phyloP scores from a whole-genome alignment of 1,139 yeast species.

The Hansenula lynferdii region DNA sequence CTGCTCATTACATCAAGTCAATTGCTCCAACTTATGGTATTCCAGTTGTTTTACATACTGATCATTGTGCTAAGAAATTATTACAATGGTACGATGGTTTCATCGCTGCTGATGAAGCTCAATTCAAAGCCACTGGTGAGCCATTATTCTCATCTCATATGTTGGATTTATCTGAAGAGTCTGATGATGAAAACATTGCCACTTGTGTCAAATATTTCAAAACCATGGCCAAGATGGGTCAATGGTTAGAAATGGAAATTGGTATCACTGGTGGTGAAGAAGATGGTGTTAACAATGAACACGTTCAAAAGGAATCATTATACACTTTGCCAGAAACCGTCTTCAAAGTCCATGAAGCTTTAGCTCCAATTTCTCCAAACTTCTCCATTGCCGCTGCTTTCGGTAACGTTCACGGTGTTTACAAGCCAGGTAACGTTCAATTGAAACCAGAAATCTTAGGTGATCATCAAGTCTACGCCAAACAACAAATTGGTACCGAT shows the following conservation, averaged over 20 bases:
- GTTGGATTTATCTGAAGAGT: conserved; percentile 97
- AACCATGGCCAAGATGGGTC: conserved; percentile 91
- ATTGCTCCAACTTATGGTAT: conserved; percentile 95
- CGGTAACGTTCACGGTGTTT: conserved; percentile 99
- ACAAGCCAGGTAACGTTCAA: conserved; percentile 98
- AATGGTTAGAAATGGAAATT: conserved; percentile 99
- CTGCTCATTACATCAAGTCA: conserved; percentile 96
- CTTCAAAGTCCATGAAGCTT: conserved; percentile 83
- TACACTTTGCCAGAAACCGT: conserved; percentile 98
- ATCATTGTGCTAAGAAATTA: conserved; percentile 98
- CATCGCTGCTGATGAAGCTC: conserved; percentile 96
- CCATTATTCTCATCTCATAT: conserved; percentile 98
- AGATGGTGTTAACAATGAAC: conserved; percentile 99
- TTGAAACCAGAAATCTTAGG: conserved; percentile 92
- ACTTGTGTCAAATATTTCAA: conserved; percentile 93
- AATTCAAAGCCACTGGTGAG: conserved; percentile 83
- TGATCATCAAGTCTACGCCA: conserved; percentile 88
- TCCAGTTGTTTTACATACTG: conserved; percentile 97
- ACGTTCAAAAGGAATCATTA: conserved; percentile 78
- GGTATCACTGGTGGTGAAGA: conserved; percentile 99
- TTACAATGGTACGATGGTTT: conserved; percentile 99
- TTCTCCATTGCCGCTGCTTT: conserved; percentile 99
- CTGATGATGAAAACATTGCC: conserved; percentile 92
- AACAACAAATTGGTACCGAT: conserved; percentile 52
- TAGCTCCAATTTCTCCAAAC: conserved; percentile 90